Evolutionary conservation across 306 rosid genomes (phyloP).

Genomic region (Rubus parviflorus): DNA sequence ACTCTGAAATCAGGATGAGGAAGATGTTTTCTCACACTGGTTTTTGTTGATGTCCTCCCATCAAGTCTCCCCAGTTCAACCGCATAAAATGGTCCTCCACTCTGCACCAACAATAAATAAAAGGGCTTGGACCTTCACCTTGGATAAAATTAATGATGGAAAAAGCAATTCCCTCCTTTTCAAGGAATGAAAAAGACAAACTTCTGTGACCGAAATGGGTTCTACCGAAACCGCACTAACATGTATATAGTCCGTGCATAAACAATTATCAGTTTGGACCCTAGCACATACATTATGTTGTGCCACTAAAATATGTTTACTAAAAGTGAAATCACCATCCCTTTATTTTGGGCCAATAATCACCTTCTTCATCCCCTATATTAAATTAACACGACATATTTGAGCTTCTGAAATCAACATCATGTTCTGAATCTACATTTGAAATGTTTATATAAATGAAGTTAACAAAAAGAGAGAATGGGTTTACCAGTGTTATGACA

Average conservation of each 20-base stretch:
- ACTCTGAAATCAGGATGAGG: constrained; percentile 60
- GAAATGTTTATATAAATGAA: no score
- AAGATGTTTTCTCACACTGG: constrained; percentile 56
- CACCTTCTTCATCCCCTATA: not conserved
- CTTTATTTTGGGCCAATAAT: not conserved
- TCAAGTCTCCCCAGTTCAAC: constrained; percentile 83
- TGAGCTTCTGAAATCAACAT: not conserved
- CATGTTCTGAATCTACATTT: no score
- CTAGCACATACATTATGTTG: not conserved
- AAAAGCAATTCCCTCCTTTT: not conserved
- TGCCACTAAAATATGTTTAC: not conserved
- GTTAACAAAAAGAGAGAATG: not conserved
- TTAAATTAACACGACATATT: not conserved
- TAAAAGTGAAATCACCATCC: not conserved
- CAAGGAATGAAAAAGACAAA: not conserved
- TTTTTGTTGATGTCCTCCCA: constrained; percentile 61
- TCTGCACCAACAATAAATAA: constrained; percentile 32
- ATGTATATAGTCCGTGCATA: not conserved
- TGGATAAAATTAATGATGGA: not conserved
- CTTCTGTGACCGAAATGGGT: not conserved
- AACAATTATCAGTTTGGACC: not conserved
- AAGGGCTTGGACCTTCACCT: no score
- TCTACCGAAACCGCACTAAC: not conserved
- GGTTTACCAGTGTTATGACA: constrained; percentile 60
- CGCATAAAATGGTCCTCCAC: constrained; percentile 78